Percentiles rank a stretch among this genome's conserved stretches.
These are phyloP conservation scores for Candida maris DNA, from an alignment of 805 yeast genomes.

Conservation along the genomic window DNA sequence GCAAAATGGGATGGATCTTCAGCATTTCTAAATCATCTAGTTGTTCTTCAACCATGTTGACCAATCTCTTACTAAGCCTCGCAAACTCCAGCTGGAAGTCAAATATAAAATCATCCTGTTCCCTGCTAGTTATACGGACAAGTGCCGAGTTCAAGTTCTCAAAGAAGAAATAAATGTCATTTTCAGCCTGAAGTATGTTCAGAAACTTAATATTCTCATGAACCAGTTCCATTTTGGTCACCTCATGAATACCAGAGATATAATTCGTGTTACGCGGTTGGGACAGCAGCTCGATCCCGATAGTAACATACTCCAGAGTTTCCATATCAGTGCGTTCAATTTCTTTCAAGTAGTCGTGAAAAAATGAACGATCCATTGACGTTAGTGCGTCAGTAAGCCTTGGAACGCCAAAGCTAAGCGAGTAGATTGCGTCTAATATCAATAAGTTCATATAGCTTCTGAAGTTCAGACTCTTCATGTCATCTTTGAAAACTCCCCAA, in stretches of 20 bases:
- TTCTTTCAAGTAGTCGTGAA: conserved; percentile 12
- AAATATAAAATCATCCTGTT: conserved; percentile 26
- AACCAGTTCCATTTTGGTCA: conserved; percentile 10
- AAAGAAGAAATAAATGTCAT: conserved; percentile 19
- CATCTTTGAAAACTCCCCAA: conserved; percentile 43
- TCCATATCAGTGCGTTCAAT: conserved; percentile 12
- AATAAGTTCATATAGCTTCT: conserved; percentile 43
- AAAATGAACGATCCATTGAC: conserved; percentile 19
- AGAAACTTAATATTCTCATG: conserved; percentile 26
- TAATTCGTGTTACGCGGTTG: conserved; percentile 17
- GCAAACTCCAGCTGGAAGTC: conserved; percentile 30
- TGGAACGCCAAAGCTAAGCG: conserved; percentile 48
- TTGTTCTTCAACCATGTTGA: conserved; percentile 29
- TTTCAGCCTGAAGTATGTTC: conserved; percentile 22
- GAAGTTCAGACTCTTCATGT: conserved; percentile 19
- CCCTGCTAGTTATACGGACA: conserved; percentile 5
- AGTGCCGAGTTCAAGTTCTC: conserved; percentile 6
- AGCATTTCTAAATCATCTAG: conserved; percentile 28
- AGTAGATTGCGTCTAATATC: conserved; percentile 49
- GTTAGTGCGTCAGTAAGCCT: conserved; percentile 20
- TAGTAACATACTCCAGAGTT: conserved; percentile 19
- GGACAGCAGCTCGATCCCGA: conserved; percentile 25
- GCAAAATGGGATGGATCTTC: conserved; percentile 24
- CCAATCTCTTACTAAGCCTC: conserved; percentile 26
- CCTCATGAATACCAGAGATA: conserved; percentile 12